Percentiles rank a stretch among this genome's conserved stretches.
phyloP scores from a whole-genome alignment of 192 early-diverging fungal genomes.

The Fimicolochytrium jonesii region DNA sequence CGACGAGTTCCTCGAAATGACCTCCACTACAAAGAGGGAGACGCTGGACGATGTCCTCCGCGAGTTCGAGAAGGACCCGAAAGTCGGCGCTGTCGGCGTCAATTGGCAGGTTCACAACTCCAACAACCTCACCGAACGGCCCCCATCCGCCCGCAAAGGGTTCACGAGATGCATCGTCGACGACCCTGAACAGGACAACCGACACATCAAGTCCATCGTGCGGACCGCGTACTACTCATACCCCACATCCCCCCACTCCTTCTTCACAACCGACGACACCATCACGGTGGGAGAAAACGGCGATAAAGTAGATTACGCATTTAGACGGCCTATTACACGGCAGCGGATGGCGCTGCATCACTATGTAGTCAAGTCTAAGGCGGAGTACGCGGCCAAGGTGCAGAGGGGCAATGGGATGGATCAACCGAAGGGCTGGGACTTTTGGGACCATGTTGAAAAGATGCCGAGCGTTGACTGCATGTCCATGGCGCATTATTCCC shows the following conservation, averaged over 20 bases:
- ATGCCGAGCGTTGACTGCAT: background rate
- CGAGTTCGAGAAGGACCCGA: background rate
- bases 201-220: background rate
- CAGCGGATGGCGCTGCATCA: background rate
- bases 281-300: background rate
- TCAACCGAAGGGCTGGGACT: background rate
- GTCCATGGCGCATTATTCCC: background rate
- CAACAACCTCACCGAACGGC: background rate
- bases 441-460: background rate
- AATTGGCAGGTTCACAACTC: background rate
- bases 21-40: background rate
- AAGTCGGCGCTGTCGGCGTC: background rate
- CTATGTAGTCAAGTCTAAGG: background rate
- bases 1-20: background rate
- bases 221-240: background rate
- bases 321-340: background rate
- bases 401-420: background rate
- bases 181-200: background rate
- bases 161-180: constrained; percentile 5
- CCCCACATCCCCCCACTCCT: background rate
- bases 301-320: background rate
- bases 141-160: background rate
- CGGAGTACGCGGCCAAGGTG: background rate
- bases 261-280: background rate
- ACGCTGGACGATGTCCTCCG: background rate